Percentiles rank a stretch among this genome's conserved stretches.
These are phyloP conservation scores for Triticum timopheevii DNA, from an alignment of 176 grass and related monocot species.

Conservation along the genomic window DNA sequence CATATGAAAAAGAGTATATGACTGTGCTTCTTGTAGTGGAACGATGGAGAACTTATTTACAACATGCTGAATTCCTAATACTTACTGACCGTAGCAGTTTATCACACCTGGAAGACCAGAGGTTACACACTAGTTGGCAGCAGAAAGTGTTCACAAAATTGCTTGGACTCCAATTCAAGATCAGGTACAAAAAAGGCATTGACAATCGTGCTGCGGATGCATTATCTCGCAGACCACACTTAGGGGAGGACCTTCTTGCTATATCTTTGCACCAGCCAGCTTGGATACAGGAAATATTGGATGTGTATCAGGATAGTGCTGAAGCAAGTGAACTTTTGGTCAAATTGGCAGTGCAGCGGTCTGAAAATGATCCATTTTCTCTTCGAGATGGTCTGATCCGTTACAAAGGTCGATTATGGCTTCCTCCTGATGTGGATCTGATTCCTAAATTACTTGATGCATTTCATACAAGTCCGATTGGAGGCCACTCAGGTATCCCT, in stretches of 20 bases:
- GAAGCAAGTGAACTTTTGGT: not conserved
- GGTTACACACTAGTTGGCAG: not conserved
- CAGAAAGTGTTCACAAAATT: not conserved
- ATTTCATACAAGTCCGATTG: not conserved
- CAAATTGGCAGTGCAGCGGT: too few relatives aligned
- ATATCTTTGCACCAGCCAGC: too few relatives aligned
- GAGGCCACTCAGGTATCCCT: not conserved
- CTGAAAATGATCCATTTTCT: not conserved
- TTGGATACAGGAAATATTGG: too few relatives aligned
- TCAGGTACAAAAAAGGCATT: not conserved
- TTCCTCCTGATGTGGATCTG: not conserved
- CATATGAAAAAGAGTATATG: not conserved
- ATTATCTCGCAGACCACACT: too few relatives aligned
- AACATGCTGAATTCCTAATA: not conserved
- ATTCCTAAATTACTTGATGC: not conserved
- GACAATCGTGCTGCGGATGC: not conserved
- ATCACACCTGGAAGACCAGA: not conserved
- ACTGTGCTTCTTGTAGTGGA: not conserved
- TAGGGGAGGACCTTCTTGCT: too few relatives aligned
- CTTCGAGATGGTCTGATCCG: not conserved
- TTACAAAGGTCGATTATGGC: not conserved
- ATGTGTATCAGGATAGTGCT: too few relatives aligned
- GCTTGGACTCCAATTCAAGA: not conserved
- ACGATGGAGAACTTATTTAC: not conserved
- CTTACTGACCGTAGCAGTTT: not conserved